These are phyloP conservation scores for Podosphaera xanthii DNA, from an alignment of 2,329 filamentous ascomycete species.

Conservation along the genomic window DNA sequence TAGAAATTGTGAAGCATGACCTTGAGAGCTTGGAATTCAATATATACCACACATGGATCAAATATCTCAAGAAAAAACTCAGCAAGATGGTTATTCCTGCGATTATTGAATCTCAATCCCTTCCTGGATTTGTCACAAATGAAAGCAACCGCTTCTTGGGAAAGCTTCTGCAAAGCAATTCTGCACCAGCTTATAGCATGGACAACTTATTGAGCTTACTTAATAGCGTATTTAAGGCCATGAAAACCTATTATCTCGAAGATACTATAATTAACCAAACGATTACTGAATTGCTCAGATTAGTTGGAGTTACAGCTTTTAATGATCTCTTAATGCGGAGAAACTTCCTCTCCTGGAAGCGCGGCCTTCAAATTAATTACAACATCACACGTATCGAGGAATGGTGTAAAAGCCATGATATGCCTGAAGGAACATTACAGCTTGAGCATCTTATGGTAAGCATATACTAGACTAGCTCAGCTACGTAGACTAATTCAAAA, in stretches of 20 bases:
- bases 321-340: constrained; percentile 94
- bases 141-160: constrained; percentile 96
- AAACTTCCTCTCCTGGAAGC: constrained; percentile 98
- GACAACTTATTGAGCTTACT: constrained; percentile 88
- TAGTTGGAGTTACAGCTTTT: constrained; percentile 94
- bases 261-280: constrained; percentile 91
- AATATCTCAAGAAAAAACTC: constrained; percentile 96
- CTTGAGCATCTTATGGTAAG: constrained; percentile 90
- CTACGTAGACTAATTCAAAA: constrained; percentile 4
- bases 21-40: constrained; percentile 97
- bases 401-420: constrained; percentile 99
- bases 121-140: constrained; percentile 95
- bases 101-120: constrained; percentile 95
- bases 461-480: neutral
- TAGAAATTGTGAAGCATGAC: constrained; percentile 98
- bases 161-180: constrained; percentile 82
- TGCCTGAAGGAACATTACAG: constrained; percentile 94
- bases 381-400: constrained; percentile 98
- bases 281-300: constrained; percentile 71
- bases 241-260: constrained; percentile 97
- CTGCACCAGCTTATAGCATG: constrained; percentile 93
- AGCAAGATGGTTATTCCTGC: constrained; percentile 99
- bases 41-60: constrained; percentile 99
- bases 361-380: constrained; percentile 97
- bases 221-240: constrained; percentile 93